Conservation (phyloP, 192 early-diverging fungal species). For the Coemansia nantahalensis region DNA sequence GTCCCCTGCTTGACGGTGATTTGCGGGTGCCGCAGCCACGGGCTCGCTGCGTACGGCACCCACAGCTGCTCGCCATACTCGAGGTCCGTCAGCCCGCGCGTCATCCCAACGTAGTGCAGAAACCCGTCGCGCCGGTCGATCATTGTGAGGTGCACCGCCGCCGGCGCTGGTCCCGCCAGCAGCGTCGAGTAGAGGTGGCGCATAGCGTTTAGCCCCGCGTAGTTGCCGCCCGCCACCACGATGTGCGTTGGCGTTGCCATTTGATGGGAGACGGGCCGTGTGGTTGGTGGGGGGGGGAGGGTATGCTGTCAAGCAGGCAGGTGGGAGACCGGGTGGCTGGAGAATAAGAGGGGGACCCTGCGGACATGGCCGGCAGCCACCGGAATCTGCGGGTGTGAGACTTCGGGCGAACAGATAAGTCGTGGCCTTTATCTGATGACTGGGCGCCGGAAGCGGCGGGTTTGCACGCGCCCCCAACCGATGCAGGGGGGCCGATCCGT, state of each 20-base stretch:
- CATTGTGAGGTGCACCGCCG: constrained; percentile 47
- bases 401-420: too few species aligned
- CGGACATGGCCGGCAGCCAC: too few species aligned
- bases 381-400: too few species aligned
- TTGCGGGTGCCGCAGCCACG: constrained; percentile 35
- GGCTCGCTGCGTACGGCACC: constrained; percentile 50
- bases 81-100: constrained; percentile 47
- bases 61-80: constrained; percentile 53
- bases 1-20: constrained; percentile 46
- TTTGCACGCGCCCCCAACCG: too few species aligned
- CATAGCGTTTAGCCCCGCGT: constrained; percentile 38
- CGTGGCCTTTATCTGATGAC: too few species aligned
- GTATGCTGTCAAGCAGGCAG: too few species aligned
- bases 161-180: constrained; percentile 2
- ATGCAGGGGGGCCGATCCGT: too few species aligned
- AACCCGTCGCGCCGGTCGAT: constrained; percentile 58
- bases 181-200: constrained; percentile 23
- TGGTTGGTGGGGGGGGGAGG: too few species aligned
- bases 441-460: too few species aligned
- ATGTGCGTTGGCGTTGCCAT: constrained; percentile 12
- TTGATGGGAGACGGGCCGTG: too few species aligned
- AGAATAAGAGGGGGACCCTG: too few species aligned
- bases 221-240: constrained; percentile 45
- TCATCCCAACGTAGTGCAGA: constrained; percentile 55
- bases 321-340: too few species aligned